phyloP scores from a whole-genome alignment of 2,329 filamentous ascomycete genomes.

The Aureobasidium subglaciale region DNA sequence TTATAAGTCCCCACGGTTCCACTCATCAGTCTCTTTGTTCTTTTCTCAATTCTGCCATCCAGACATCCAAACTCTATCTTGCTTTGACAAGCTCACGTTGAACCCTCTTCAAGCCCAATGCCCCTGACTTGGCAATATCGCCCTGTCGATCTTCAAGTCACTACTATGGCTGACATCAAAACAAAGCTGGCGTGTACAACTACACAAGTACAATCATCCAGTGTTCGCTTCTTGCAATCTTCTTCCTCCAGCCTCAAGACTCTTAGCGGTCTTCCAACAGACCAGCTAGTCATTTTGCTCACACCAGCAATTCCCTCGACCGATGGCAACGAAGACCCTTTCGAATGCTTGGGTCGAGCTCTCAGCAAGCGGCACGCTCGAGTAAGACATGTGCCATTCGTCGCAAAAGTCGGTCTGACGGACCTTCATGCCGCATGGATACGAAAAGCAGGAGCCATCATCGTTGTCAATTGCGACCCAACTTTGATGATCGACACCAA shows the following conservation, averaged over 20 bases:
- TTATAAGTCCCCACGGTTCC: not conserved
- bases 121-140: not conserved
- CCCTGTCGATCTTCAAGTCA: not conserved
- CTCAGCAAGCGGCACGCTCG: conserved; percentile 53
- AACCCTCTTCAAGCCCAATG: not conserved
- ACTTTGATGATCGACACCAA: conserved; percentile 29
- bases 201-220: not conserved
- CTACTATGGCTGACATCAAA: conserved; percentile 2
- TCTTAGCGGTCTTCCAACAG: conserved; percentile 25
- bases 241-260: not conserved
- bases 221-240: conserved; percentile 8
- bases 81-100: not conserved
- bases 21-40: not conserved
- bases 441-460: conserved; percentile 49
- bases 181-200: not conserved
- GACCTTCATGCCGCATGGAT: conserved; percentile 57
- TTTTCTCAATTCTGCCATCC: not conserved
- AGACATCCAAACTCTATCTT: conserved; percentile 1
- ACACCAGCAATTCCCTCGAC: conserved; percentile 32
- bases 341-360: conserved; percentile 61
- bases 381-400: conserved; percentile 67
- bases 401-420: conserved; percentile 56
- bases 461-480: conserved; percentile 51
- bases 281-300: conserved; percentile 38
- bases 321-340: conserved; percentile 51